Evolutionary conservation across 495 filamentous ascomycete species (phyloP), one percentile per base, ranked within the genome.

Genomic region (Hyaloscypha bicolor): DNA sequence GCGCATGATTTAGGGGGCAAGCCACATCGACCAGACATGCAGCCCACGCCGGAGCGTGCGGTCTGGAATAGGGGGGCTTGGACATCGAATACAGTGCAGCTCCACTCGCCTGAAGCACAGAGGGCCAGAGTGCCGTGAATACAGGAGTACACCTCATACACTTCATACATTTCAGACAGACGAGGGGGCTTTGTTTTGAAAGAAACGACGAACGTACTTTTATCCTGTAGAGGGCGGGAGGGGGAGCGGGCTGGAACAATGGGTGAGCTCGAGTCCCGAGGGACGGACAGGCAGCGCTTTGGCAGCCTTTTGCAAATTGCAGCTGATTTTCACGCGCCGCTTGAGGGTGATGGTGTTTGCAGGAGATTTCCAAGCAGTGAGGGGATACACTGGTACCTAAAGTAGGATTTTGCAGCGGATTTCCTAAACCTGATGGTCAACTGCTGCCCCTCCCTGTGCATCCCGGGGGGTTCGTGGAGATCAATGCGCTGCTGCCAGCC

Each of bases 1-100:
- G 59, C 59, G 37, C 59, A 61, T 61, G 33, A 61, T 61, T 60
- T 61, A 56, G 53, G 53, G 29, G 53, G 19, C 53, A 56, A 9
- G 53, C 53, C 53, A 31, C 53, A 31, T 12, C n/a, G 19, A 2
- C 9, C 42, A 48, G 42, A 6, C 42, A 48, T 48, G 42, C 42
- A 48, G 42, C 9, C 11, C 42, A 16, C 16, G 42, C 42, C 16
- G 16, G 42, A 48, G 11, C 42, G 42, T 48, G 42, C 42, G 16
- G 42, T 48, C 42, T 48, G 42, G 16, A 48, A 48, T 48, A 48
- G 42, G 42, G 25, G 42, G 42, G 2, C 4, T 3, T 48, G 11
- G 42, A 37, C 42, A 4, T 48, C 11, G 42, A 14, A 14, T 19
- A 48, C 42, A 14, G 11, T 48, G 42, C 42, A 16, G 42, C 16